A percentile compares a stretch with the other conserved stretches of the same genome.
Evolutionary conservation across 129 eudicot genomes (phyloP).

Genomic region (Centrapalus pauciflorus): DNA sequence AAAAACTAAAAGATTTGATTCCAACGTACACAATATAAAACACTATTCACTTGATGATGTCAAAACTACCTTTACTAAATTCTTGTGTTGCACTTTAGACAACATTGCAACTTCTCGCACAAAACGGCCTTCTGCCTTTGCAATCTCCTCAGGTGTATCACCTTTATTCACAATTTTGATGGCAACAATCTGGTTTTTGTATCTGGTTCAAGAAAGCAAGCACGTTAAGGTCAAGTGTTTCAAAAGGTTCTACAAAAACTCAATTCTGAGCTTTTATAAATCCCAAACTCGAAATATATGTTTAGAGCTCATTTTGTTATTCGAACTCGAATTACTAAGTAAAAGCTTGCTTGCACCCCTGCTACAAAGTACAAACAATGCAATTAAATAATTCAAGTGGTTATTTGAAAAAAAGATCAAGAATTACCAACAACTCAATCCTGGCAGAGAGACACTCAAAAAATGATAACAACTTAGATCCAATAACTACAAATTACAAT

Average conservation of each 20-base stretch:
- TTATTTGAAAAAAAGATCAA: neutral
- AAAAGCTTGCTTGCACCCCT: too few species aligned
- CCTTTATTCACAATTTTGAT: constrained; percentile 78
- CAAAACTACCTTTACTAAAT: constrained; percentile 72
- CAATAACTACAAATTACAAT: neutral
- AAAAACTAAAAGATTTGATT: neutral
- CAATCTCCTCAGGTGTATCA: constrained; percentile 74
- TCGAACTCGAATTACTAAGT: too few species aligned
- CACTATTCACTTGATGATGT: neutral
- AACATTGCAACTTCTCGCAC: constrained; percentile 86
- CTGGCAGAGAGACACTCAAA: neutral
- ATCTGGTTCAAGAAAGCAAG: too few species aligned
- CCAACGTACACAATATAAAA: neutral
- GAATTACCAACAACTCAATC: neutral
- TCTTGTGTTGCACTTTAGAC: constrained; percentile 83
- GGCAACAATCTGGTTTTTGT: constrained; percentile 85
- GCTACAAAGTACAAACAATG: too few species aligned
- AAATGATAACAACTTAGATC: constrained; percentile 5
- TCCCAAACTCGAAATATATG: too few species aligned
- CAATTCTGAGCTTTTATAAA: too few species aligned
- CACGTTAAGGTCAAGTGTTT: too few species aligned
- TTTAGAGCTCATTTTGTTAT: too few species aligned
- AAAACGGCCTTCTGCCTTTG: constrained; percentile 68
- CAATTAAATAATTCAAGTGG: neutral
- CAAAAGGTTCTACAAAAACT: constrained; percentile 11